Percentiles rank a stretch among this genome's conserved stretches.
phyloP scores from a whole-genome alignment of 2,329 filamentous ascomycete species.

The Cladosporium sp. region DNA sequence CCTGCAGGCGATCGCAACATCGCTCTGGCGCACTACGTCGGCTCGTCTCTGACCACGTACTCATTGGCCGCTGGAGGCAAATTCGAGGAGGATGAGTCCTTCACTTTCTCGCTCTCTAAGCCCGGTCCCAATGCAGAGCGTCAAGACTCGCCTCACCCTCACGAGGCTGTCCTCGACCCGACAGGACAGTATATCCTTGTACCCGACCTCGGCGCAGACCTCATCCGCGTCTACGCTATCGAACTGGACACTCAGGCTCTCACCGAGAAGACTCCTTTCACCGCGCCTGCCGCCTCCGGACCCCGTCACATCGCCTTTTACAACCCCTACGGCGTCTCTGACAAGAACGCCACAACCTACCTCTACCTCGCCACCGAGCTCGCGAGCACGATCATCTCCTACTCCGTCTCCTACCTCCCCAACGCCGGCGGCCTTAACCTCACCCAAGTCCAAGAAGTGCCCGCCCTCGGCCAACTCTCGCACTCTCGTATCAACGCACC shows the following conservation, averaged over 20 bases:
- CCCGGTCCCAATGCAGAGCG: constrained; percentile 29
- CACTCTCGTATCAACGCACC: constrained; percentile 48
- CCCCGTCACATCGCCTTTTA: constrained; percentile 36
- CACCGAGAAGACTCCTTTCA: constrained; percentile 23
- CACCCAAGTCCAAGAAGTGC: constrained; percentile 42
- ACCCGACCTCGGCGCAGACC: constrained; percentile 35
- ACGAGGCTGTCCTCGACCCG: constrained; percentile 35
- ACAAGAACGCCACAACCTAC: constrained; percentile 26
- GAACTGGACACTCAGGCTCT: constrained; percentile 24
- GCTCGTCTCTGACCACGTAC: constrained; percentile 36
- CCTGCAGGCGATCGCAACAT: constrained; percentile 32
- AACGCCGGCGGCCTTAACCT: constrained; percentile 44
- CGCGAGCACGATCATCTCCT: constrained; percentile 47
- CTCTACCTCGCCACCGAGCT: constrained; percentile 47
- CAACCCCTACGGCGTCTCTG: constrained; percentile 25
- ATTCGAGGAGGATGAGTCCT: constrained; percentile 36
- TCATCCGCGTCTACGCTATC: constrained; percentile 32
- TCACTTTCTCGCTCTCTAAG: constrained; percentile 26
- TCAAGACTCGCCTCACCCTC: constrained; percentile 33
- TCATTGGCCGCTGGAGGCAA: constrained; percentile 48
- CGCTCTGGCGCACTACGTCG: constrained; percentile 41
- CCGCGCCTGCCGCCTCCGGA: constrained; percentile 29
- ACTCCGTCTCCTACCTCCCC: constrained; percentile 43
- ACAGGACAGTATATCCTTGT: constrained; percentile 36
- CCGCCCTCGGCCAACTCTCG: constrained; percentile 43